Conservation (phyloP, 345 rosid genomes). For the Hibiscus tridactylites region DNA sequence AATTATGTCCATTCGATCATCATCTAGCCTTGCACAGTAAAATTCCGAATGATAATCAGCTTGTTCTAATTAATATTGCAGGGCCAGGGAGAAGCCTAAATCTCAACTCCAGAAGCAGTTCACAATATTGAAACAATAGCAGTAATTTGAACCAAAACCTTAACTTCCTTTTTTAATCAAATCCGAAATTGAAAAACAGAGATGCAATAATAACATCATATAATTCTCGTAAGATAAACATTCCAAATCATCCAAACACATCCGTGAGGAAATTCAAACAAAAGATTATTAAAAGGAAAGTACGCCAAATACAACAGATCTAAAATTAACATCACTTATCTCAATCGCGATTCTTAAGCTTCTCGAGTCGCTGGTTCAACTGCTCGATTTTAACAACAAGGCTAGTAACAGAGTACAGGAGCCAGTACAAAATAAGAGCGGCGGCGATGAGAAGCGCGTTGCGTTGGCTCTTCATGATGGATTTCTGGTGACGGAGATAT, state of each 20-base stretch:
- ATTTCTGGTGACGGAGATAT: constrained; percentile 86
- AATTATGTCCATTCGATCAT: background rate
- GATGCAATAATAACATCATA: background rate
- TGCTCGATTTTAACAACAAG: constrained; percentile 62
- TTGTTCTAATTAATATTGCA: background rate
- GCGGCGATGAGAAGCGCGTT: constrained; percentile 73
- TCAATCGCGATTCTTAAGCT: constrained; percentile 48
- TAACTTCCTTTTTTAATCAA: background rate
- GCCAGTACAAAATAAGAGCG: constrained; percentile 80
- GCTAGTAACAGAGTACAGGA: constrained; percentile 68
- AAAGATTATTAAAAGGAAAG: background rate
- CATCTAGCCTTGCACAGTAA: background rate
- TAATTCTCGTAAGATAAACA: background rate
- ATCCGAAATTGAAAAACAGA: background rate
- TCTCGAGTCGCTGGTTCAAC: constrained; percentile 59
- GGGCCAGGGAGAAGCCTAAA: background rate
- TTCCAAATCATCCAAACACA: background rate
- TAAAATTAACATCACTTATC: background rate
- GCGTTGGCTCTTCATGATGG: constrained; percentile 81
- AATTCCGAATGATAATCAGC: background rate
- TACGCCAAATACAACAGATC: background rate
- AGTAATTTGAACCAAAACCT: background rate
- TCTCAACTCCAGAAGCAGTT: background rate
- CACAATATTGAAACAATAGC: background rate
- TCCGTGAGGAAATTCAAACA: background rate